A percentile compares a stretch with the other conserved stretches of the same genome.
Conservation (phyloP, 805 yeast species). For the Yamadazyma insecticola region DNA sequence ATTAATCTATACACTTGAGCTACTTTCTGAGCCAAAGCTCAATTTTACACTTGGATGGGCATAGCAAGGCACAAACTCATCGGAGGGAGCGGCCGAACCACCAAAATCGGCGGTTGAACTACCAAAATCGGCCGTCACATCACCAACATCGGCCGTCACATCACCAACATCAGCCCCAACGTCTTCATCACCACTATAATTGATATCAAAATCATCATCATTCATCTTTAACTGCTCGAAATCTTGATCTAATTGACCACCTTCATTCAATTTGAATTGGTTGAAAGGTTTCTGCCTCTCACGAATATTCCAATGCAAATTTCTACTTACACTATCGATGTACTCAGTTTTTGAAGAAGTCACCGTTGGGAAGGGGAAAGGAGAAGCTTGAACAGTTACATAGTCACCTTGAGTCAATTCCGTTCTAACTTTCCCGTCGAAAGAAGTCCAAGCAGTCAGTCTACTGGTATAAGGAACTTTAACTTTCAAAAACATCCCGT, state of each 20-base stretch:
- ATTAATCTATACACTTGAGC: too few relatives aligned
- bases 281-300: conserved; percentile 79
- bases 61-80: conserved; percentile 26
- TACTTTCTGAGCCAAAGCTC: conserved; percentile 14
- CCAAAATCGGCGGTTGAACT: too few relatives aligned
- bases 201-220: conserved; percentile 31
- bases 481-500: conserved; percentile 80
- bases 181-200: conserved; percentile 25
- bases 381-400: conserved; percentile 78
- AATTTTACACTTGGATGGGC: conserved; percentile 43
- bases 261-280: conserved; percentile 11
- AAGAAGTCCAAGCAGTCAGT: conserved; percentile 94
- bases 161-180: too few relatives aligned
- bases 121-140: too few relatives aligned
- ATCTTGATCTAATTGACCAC: conserved; percentile 9
- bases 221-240: conserved; percentile 5
- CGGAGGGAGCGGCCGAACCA: too few relatives aligned
- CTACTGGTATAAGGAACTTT: conserved; percentile 76
- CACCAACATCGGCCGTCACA: too few relatives aligned
- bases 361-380: conserved; percentile 93
- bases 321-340: conserved; percentile 78
- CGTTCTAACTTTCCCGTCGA: conserved; percentile 87
- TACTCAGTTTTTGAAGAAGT: conserved; percentile 68
- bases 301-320: conserved; percentile 90
- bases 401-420: conserved; percentile 82